phyloP scores from a whole-genome alignment of 2,329 filamentous ascomycete species.

The Lecanicillium sp. region DNA sequence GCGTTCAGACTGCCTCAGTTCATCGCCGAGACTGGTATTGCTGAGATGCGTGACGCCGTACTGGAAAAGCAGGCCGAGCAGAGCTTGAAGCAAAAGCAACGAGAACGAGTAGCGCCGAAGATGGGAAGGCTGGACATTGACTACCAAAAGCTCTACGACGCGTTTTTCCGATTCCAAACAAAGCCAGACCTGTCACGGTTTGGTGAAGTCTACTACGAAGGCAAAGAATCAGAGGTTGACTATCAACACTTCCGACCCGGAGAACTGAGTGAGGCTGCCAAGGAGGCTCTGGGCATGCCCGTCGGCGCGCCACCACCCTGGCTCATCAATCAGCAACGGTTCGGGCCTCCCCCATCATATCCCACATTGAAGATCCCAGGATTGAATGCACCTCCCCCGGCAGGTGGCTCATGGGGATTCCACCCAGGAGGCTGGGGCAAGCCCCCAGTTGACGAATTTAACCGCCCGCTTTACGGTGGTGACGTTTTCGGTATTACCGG shows the following conservation, averaged over 20 bases:
- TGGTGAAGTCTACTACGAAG: constrained; percentile 98
- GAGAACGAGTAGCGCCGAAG: constrained; percentile 88
- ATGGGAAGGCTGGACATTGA: constrained; percentile 98
- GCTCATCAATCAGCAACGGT: constrained; percentile 94
- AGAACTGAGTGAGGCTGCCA: constrained; percentile 80
- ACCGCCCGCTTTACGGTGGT: constrained; percentile 83
- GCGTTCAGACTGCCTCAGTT: constrained; percentile 91
- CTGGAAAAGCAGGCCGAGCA: constrained; percentile 93
- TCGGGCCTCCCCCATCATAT: constrained; percentile 89
- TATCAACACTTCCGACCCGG: constrained; percentile 83
- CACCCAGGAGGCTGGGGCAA: constrained; percentile 94
- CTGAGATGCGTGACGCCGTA: constrained; percentile 95
- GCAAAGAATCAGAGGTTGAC: constrained; percentile 96
- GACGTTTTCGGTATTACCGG: constrained; percentile 79
- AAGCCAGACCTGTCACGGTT: constrained; percentile 92
- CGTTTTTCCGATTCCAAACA: constrained; percentile 95
- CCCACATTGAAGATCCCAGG: constrained; percentile 92
- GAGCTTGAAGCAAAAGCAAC: constrained; percentile 87
- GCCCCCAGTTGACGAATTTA: constrained; percentile 88
- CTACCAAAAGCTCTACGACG: constrained; percentile 96
- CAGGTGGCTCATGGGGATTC: constrained; percentile 89
- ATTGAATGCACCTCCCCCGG: constrained; percentile 84
- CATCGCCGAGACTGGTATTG: constrained; percentile 94
- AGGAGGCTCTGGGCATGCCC: constrained; percentile 89
- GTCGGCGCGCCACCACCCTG: constrained; percentile 90